These are phyloP conservation scores for Coniochaeta sp. DNA, from an alignment of 2,329 filamentous ascomycete species.

Conservation along the genomic window DNA sequence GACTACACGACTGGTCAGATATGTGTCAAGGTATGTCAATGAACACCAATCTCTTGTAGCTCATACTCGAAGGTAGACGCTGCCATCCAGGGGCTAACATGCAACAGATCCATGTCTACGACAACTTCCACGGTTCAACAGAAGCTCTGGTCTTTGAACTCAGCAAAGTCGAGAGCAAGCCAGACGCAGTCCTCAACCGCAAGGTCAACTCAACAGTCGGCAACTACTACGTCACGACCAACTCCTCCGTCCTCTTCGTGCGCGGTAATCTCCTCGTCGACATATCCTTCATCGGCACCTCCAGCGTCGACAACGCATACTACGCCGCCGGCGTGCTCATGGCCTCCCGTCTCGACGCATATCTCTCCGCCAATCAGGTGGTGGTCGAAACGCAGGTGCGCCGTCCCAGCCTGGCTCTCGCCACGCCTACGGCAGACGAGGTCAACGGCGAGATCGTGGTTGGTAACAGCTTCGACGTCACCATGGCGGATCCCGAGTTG, in stretches of 20 bases:
- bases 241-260: not conserved
- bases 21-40: not conserved
- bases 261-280: not conserved
- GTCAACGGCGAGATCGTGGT: not conserved
- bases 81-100: too few relatives aligned
- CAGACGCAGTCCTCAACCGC: not conserved
- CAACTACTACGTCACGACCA: not conserved
- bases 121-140: not conserved
- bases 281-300: not conserved
- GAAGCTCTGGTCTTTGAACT: not conserved
- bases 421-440: not conserved
- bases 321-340: not conserved
- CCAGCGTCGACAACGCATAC: not conserved
- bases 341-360: not conserved
- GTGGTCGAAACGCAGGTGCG: not conserved
- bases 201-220: not conserved
- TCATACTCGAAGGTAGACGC: too few relatives aligned
- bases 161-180: not conserved
- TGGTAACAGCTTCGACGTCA: not conserved
- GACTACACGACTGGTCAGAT: not conserved
- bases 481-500: not conserved
- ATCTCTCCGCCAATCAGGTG: not conserved
- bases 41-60: too few relatives aligned
- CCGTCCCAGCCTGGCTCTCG: not conserved
- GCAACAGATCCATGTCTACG: not conserved